A percentile compares a stretch with the other conserved stretches of the same genome.
Conservation (phyloP, 768 basidiomycete genomes). For the Leccinum variicolor region DNA sequence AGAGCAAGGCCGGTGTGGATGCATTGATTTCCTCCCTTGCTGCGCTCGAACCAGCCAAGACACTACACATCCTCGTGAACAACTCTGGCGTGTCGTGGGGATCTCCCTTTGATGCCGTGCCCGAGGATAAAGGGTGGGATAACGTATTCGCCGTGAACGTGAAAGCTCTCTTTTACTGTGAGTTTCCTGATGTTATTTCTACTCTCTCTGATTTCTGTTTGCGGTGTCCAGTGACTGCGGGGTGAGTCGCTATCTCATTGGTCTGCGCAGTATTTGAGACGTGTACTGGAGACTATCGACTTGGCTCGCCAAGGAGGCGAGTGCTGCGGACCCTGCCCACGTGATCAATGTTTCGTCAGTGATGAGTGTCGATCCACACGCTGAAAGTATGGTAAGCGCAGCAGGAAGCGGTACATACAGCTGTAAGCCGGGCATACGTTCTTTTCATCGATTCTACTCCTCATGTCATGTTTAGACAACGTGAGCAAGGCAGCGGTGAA, state of each 20-base stretch:
- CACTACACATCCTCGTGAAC: slow-evolving; percentile 80
- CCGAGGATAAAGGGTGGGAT: slow-evolving; percentile 86
- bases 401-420: slow-evolving; percentile 70
- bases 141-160: slow-evolving; percentile 80
- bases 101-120: slow-evolving; percentile 62
- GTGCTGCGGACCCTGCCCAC: slow-evolving; percentile 60
- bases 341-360: slow-evolving; percentile 84
- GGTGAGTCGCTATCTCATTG: slow-evolving; percentile 26
- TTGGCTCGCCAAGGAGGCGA: slow-evolving; percentile 65
- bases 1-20: slow-evolving; percentile 81
- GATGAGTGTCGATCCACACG: slow-evolving; percentile 50
- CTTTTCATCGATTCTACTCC: background rate
- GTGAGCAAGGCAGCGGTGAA: slow-evolving; percentile 87
- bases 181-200: slow-evolving; percentile 19
- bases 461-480: slow-evolving; percentile 46
- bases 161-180: slow-evolving; percentile 81
- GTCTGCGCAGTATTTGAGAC: background rate
- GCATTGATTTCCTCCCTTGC: slow-evolving; percentile 65
- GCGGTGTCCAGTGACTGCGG: slow-evolving; percentile 39
- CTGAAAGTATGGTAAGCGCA: slow-evolving; percentile 47
- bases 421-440: slow-evolving; percentile 49
- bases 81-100: slow-evolving; percentile 85
- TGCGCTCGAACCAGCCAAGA: slow-evolving; percentile 52
- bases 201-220: background rate
- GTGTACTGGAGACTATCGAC: slow-evolving; percentile 27